Evolutionary conservation across 495 filamentous ascomycete species (phyloP), one percentile per base, ranked within the genome.

Genomic region (Neurospora sp.): DNA sequence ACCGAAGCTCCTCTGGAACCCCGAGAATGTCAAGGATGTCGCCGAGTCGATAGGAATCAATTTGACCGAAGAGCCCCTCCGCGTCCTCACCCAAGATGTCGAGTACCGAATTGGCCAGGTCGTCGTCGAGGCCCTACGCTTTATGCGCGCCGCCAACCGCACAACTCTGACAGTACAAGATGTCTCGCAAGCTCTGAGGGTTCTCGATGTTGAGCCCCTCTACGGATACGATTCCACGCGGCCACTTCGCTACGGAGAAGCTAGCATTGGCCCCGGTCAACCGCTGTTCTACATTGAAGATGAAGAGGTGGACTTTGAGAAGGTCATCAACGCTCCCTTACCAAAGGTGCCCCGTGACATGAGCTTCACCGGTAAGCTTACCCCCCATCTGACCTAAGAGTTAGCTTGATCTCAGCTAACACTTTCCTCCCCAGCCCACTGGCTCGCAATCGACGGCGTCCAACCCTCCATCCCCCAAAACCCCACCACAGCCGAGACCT

Each of bases 271-370:
- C 0, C 93, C 95, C 9, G 94, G 93, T n/a, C 95, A 98, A 81
- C 94, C 95, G 46, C 86, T 99, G 16, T 99, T 93, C 85, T 99
- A 99, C 78, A 92, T 99, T 39, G 96, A 99, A 79, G 96, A 99
- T 83, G 96, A 99, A 78, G 96, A 99, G 84, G 91, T 98, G 39
- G 96, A 99, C 80, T 98, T 99, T 79, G 96, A 99, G 83, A 98
- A 98, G 83, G 83, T 99, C 76, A 98, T 99, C 80, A 99, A 99
- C 84, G 92, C 92, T 49, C 93, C 96, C 7, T 83, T 99, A 73
- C 96, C 96, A 8, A 98, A 95, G 78, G 94, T 99, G 14, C 96
- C 96, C 7, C 85, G 94, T n/a, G 96, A 99, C 79, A 90, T 95
- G 44, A 91, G 90, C 37, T 94, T 97, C 78, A 98, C 96, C 10